Percentiles rank a stretch among this genome's conserved stretches.
Evolutionary conservation across 352 stramenopile genomes (phyloP).

Genomic region (Blastocystis sp.): DNA sequence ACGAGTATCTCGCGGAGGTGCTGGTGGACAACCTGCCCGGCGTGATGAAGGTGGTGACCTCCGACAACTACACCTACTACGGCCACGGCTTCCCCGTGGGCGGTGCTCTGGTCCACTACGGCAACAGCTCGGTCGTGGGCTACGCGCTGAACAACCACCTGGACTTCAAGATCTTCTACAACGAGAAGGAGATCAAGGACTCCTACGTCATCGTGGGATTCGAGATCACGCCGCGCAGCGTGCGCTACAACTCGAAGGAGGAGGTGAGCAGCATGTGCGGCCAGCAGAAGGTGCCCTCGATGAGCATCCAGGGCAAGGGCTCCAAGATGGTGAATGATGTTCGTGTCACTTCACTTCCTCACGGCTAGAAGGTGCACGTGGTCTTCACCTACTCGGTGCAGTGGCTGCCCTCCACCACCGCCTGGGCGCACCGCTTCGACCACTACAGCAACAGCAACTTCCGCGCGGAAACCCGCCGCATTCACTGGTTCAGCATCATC

Average conservation of each 20-base stretch:
- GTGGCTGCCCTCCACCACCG: slow-evolving; percentile 89
- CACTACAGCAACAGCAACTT: slow-evolving; percentile 90
- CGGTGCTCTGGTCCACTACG: slow-evolving; percentile 77
- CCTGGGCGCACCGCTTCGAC: slow-evolving; percentile 97
- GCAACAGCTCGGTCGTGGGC: slow-evolving; percentile 79
- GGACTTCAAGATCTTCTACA: slow-evolving; percentile 96
- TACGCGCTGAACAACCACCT: slow-evolving; percentile 93
- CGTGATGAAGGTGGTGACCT: slow-evolving; percentile 13
- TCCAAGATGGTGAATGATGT: slow-evolving; percentile 74
- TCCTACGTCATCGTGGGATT: slow-evolving; percentile 96
- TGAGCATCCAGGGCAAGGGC: slow-evolving; percentile 75
- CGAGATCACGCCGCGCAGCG: slow-evolving; percentile 76
- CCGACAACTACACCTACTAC: slow-evolving; percentile 71
- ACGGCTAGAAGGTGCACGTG: slow-evolving; percentile 70
- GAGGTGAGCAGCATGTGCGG: neutral
- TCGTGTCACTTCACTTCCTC: neutral
- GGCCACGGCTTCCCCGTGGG: slow-evolving; percentile 82
- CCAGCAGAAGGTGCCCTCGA: slow-evolving; percentile 1
- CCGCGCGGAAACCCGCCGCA: slow-evolving; percentile 81
- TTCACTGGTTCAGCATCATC: slow-evolving; percentile 99
- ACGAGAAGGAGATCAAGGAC: slow-evolving; percentile 76
- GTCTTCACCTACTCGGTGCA: slow-evolving; percentile 95
- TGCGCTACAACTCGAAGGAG: slow-evolving; percentile 5
- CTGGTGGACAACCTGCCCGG: slow-evolving; percentile 67
- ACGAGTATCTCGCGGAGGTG: slow-evolving; percentile 83